Base-by-base conservation (phyloP, 164 flowering plant genomes). In the Malania oleifera region DNA sequence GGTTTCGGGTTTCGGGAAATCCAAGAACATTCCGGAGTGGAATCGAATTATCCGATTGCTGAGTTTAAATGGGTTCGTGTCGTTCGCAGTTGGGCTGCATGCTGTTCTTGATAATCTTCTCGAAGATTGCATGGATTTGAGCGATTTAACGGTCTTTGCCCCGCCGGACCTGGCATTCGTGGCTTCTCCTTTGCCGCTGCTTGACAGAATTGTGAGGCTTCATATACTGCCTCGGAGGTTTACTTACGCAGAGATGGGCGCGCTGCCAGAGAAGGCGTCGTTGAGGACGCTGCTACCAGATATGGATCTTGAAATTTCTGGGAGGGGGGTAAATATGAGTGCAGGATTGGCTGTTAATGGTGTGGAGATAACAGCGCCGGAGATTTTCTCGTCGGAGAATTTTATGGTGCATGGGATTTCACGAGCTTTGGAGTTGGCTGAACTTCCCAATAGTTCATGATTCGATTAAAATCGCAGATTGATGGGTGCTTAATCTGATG, bases 391-490 rank as follows among this genome's bases (percentile, higher is more conserved):
- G 7, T 69, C 82, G 18, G 26, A 65, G 52, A 67, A 46, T 29
- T 77, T 79, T 25, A 66, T 77, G 8, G 31, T 87, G 28, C 95
- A 87, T 74, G 84, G 81, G 67, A 76, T 84, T 67, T 67, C 85
- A 14, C 62, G 72, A 54, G 75, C 77, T 39, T 70, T 84, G 2
- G 67, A 74, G 65, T 43, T 69, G 51, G 59, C 31, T 13, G 60
- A 66, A 58, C 61, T 64, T 59, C 70, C 68, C 11, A 37, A 57
- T 49, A 26, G 54, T 31, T 64, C 60, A 35, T 43, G 63, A 57
- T 61, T n/a, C n/a, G n/a, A n/a, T n/a, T n/a, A n/a, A n/a, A n/a
- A n/a, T n/a, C n/a, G n/a, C n/a, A n/a, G n/a, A n/a, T n/a, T n/a
- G n/a, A n/a, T n/a, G n/a, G n/a, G n/a, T n/a, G n/a, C n/a, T n/a